Conservation (phyloP, 495 filamentous ascomycete genomes). For the Penicillium longicatenatum region DNA sequence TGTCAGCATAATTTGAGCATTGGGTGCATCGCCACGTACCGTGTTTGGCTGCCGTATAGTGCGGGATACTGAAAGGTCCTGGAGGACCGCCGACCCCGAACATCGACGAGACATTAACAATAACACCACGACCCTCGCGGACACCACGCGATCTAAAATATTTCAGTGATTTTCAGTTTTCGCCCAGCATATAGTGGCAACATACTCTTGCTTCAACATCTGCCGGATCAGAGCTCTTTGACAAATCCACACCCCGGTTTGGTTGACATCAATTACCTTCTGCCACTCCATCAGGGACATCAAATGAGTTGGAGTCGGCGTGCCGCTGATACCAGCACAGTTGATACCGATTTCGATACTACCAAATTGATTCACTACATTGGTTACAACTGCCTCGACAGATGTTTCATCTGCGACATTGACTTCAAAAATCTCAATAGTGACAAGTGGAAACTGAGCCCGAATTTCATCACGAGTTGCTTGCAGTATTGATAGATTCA, state of each 20-base stretch:
- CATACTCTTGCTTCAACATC: constrained; percentile 51
- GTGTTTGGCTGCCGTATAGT: constrained; percentile 48
- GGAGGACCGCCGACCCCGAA: constrained; percentile 27
- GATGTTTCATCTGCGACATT: constrained; percentile 29
- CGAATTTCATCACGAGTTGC: constrained; percentile 14
- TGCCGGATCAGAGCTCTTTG: constrained; percentile 48
- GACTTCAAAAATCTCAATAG: constrained; percentile 12
- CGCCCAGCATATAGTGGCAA: neutral
- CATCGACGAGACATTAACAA: constrained; percentile 36
- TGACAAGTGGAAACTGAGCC: constrained; percentile 11
- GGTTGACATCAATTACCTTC: constrained; percentile 46
- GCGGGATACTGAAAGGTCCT: constrained; percentile 24
- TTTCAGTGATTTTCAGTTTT: neutral
- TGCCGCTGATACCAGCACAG: constrained; percentile 41
- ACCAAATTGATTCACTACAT: constrained; percentile 30
- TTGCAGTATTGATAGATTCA: constrained; percentile 23
- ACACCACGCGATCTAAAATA: constrained; percentile 16
- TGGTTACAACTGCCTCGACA: constrained; percentile 19
- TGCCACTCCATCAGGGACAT: constrained; percentile 39
- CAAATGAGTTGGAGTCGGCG: constrained; percentile 29
- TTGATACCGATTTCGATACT: constrained; percentile 57
- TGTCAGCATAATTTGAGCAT: neutral
- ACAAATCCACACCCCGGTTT: constrained; percentile 50
- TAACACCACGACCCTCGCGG: constrained; percentile 29
- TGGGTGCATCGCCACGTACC: constrained; percentile 21